phyloP scores from a whole-genome alignment of 1,139 yeast genomes.

The Saccharomycopsis hybrid region DNA sequence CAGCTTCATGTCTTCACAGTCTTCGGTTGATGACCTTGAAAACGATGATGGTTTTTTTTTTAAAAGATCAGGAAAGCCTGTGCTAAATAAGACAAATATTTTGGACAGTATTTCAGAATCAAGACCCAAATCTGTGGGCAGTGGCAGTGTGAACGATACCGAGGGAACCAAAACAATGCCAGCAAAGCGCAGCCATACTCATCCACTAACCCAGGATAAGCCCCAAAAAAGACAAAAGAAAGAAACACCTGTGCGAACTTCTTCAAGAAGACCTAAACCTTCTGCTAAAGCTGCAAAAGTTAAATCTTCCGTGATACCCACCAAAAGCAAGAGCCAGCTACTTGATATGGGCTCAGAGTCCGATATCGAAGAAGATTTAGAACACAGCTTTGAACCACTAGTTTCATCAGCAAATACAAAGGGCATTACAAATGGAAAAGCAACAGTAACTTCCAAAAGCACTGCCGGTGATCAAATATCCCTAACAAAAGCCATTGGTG shows the following conservation, averaged over 20 bases:
- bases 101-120: conserved; percentile 5
- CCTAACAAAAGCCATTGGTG: too few relatives aligned
- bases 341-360: conserved; percentile 16
- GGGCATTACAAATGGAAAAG: not conserved
- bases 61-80: conserved; percentile 6
- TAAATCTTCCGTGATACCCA: not conserved
- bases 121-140: too few relatives aligned
- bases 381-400: not conserved
- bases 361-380: conserved; percentile 10
- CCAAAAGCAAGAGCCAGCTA: conserved; percentile 4
- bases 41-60: conserved; percentile 14
- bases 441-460: not conserved
- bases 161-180: too few relatives aligned
- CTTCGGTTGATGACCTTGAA: conserved; percentile 6
- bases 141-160: too few relatives aligned
- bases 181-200: too few relatives aligned
- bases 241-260: not conserved
- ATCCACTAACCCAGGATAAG: too few relatives aligned
- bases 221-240: too few relatives aligned
- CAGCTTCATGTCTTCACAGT: conserved; percentile 1
- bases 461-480: not conserved
- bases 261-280: not conserved
- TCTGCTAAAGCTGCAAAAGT: not conserved
- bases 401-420: not conserved
- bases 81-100: conserved; percentile 1